phyloP scores from a whole-genome alignment of 2,329 filamentous ascomycete species.

The Cucurbitaria berberidis region DNA sequence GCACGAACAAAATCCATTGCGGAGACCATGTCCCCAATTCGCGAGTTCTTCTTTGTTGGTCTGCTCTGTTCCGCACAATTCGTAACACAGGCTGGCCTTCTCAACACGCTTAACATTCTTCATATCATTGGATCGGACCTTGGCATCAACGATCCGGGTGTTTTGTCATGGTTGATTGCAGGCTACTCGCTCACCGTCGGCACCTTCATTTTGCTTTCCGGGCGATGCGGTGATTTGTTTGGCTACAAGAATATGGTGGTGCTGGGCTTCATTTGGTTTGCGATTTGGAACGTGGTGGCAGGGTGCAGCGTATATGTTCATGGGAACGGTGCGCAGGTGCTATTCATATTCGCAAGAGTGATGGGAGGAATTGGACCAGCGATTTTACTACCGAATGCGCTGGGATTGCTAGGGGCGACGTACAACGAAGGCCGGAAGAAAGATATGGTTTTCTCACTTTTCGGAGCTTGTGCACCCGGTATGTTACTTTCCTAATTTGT shows the following conservation, averaged over 20 bases:
- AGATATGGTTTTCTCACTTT: slow-evolving; percentile 64
- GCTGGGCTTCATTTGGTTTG: slow-evolving; percentile 58
- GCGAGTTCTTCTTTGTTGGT: slow-evolving; percentile 34
- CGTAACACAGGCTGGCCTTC: slow-evolving; percentile 52
- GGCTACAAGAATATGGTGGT: slow-evolving; percentile 59
- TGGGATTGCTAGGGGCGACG: slow-evolving; percentile 65
- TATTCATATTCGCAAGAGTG: slow-evolving; percentile 48
- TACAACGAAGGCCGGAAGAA: slow-evolving; percentile 65
- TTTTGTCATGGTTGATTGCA: slow-evolving; percentile 58
- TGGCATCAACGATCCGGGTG: slow-evolving; percentile 46
- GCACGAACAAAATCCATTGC: slow-evolving; percentile 30
- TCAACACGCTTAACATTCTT: slow-evolving; percentile 48
- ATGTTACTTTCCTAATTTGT: neutral
- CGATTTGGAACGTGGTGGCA: slow-evolving; percentile 54
- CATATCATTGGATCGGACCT: slow-evolving; percentile 53
- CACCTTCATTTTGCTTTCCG: slow-evolving; percentile 58
- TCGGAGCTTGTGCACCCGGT: slow-evolving; percentile 57
- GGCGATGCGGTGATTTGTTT: slow-evolving; percentile 58
- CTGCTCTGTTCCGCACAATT: slow-evolving; percentile 36
- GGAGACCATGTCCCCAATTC: slow-evolving; percentile 26
- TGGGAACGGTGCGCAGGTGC: slow-evolving; percentile 32
- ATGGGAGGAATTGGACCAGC: slow-evolving; percentile 64
- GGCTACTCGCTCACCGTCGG: slow-evolving; percentile 58
- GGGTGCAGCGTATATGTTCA: slow-evolving; percentile 52
- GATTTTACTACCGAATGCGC: slow-evolving; percentile 66